Percentiles rank a stretch among this genome's conserved stretches.
Conservation (phyloP, 2,329 filamentous ascomycete genomes). For the Diaporthe australafricana region DNA sequence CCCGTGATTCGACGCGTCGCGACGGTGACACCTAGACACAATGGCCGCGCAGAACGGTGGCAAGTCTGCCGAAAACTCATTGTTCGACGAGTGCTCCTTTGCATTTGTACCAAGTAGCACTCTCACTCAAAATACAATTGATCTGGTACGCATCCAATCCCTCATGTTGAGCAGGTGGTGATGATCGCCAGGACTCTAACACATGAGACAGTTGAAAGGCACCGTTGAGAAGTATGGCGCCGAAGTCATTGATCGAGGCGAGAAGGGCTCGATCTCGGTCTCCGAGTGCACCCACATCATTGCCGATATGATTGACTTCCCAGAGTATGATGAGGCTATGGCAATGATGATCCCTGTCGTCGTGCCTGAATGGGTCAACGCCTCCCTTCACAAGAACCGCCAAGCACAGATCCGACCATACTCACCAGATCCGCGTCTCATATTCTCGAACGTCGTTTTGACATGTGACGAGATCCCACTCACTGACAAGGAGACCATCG, state of each 20-base stretch:
- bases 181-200: neutral
- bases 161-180: neutral
- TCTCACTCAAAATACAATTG: slow-evolving; percentile 26
- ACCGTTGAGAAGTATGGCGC: slow-evolving; percentile 63
- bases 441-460: slow-evolving; percentile 87
- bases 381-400: slow-evolving; percentile 76
- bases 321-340: slow-evolving; percentile 81
- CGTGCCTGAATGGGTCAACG: slow-evolving; percentile 82
- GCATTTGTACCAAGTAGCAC: slow-evolving; percentile 30
- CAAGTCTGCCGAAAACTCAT: neutral
- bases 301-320: slow-evolving; percentile 87
- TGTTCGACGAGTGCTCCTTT: slow-evolving; percentile 32
- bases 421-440: slow-evolving; percentile 90
- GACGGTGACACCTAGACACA: neutral
- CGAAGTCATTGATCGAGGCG: slow-evolving; percentile 57
- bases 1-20: slow-evolving; percentile 30
- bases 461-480: slow-evolving; percentile 86
- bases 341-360: slow-evolving; percentile 87
- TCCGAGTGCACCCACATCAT: slow-evolving; percentile 66
- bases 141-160: neutral
- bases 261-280: slow-evolving; percentile 61
- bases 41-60: slow-evolving; percentile 24
- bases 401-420: slow-evolving; percentile 83
- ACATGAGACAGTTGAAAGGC: slow-evolving; percentile 51
- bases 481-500: slow-evolving; percentile 91